A percentile compares a stretch with the other conserved stretches of the same genome.
These are phyloP conservation scores for Coemansia sp. DNA, from an alignment of 192 early-diverging fungal genomes.

Conservation along the genomic window DNA sequence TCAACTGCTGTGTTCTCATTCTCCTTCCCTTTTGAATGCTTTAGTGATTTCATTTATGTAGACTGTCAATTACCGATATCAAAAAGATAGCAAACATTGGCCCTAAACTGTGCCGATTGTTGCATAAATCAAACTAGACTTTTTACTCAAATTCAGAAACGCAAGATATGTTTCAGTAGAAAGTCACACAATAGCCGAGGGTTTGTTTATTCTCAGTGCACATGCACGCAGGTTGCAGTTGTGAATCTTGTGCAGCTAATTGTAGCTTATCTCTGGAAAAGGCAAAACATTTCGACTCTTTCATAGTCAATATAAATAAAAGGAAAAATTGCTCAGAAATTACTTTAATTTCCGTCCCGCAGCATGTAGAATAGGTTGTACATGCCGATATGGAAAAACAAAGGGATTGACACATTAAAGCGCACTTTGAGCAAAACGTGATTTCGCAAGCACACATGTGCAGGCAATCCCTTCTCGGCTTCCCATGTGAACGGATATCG, in stretches of 20 bases:
- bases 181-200: background rate
- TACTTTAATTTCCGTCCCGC: slow-evolving; percentile 10
- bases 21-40: background rate
- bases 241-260: slow-evolving; percentile 1
- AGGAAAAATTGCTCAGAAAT: background rate
- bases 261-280: background rate
- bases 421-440: slow-evolving; percentile 7
- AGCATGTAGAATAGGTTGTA: slow-evolving; percentile 1
- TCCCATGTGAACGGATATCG: background rate
- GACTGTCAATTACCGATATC: slow-evolving; percentile 3
- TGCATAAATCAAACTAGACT: background rate
- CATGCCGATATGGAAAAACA: background rate
- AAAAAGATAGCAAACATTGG: background rate
- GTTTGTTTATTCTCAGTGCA: background rate
- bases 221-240: background rate
- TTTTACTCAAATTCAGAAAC: too few relatives aligned
- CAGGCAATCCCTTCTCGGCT: background rate
- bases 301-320: background rate
- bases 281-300: background rate
- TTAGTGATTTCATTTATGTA: slow-evolving; percentile 9
- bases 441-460: background rate
- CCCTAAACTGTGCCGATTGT: background rate
- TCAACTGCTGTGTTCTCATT: background rate
- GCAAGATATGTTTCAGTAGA: background rate
- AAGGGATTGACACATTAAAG: background rate